phyloP scores from a whole-genome alignment of 2,329 filamentous ascomycete species.

The Clonostachys chloroleuca region DNA sequence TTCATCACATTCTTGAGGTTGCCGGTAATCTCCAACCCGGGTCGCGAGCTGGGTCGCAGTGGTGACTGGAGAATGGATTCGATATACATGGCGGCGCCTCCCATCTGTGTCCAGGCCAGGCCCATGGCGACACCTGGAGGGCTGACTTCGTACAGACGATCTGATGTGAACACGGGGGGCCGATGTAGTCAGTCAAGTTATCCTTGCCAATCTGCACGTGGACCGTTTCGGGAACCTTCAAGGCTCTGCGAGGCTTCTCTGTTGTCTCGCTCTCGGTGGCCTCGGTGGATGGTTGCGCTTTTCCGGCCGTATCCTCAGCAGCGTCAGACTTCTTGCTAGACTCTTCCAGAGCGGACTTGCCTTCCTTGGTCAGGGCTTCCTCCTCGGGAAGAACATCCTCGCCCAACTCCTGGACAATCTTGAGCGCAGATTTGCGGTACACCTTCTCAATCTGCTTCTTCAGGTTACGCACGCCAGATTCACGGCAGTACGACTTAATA shows the following conservation, averaged over 20 bases:
- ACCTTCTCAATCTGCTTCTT: slow-evolving; percentile 99
- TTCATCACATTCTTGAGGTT: slow-evolving; percentile 98
- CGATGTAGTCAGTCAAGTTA: slow-evolving; percentile 94
- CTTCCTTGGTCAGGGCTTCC: slow-evolving; percentile 78
- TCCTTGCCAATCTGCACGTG: slow-evolving; percentile 83
- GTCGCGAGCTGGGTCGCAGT: slow-evolving; percentile 67
- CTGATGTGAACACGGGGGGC: slow-evolving; percentile 94
- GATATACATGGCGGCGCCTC: slow-evolving; percentile 92
- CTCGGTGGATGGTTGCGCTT: slow-evolving; percentile 18
- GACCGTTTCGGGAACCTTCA: slow-evolving; percentile 82
- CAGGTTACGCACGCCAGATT: slow-evolving; percentile 93
- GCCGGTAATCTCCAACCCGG: slow-evolving; percentile 84
- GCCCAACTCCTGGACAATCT: slow-evolving; percentile 92
- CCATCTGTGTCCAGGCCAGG: slow-evolving; percentile 96
- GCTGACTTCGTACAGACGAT: slow-evolving; percentile 89
- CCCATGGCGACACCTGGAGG: slow-evolving; percentile 97
- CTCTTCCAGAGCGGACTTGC: slow-evolving; percentile 72
- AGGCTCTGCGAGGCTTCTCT: slow-evolving; percentile 67
- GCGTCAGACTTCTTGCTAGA: slow-evolving; percentile 64
- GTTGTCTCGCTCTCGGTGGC: slow-evolving; percentile 38
- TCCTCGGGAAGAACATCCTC: slow-evolving; percentile 79
- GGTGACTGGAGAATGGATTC: slow-evolving; percentile 91
- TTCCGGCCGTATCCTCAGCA: slow-evolving; percentile 34
- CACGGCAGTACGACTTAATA: slow-evolving; percentile 97
- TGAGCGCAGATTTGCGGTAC: slow-evolving; percentile 92